phyloP scores from a whole-genome alignment of 441 rosid species.

The Lepidium campestre region DNA sequence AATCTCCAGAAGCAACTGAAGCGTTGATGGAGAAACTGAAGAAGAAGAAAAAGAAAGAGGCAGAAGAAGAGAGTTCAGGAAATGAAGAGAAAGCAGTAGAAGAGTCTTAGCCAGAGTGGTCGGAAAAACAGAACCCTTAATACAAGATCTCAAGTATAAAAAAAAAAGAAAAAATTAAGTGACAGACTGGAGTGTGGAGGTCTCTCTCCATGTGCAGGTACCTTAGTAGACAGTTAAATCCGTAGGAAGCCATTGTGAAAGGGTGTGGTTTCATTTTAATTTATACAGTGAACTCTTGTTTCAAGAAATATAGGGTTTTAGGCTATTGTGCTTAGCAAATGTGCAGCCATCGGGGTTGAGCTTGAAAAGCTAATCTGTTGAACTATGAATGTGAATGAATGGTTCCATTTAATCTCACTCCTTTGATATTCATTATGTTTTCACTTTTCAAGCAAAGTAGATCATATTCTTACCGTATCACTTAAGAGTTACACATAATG shows the following conservation, averaged over 20 bases:
- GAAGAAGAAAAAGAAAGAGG: background rate
- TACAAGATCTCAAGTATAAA: background rate
- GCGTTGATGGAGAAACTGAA: background rate
- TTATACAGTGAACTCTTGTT: slow-evolving; percentile 3
- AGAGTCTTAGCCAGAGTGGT: background rate
- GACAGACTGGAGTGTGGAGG: background rate
- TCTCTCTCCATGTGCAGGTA: slow-evolving; percentile 1
- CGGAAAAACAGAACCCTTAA: background rate
- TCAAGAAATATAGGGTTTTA: background rate
- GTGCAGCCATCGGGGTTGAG: slow-evolving; percentile 16
- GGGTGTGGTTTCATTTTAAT: background rate
- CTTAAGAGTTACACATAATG: too few relatives aligned
- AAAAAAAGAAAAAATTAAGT: background rate
- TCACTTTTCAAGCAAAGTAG: background rate
- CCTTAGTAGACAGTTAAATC: background rate
- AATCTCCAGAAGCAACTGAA: background rate
- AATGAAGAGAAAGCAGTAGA: background rate
- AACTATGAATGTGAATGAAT: slow-evolving; percentile 13
- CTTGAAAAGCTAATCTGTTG: slow-evolving; percentile 1
- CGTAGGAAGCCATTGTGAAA: slow-evolving; percentile 7
- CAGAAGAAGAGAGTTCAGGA: background rate
- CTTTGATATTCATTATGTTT: background rate
- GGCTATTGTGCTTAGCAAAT: background rate
- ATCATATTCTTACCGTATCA: too few relatives aligned
- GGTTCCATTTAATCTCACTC: background rate